Evolutionary conservation across 768 basidiomycete genomes (phyloP).

Genomic region (Antrodiella citrinella): DNA sequence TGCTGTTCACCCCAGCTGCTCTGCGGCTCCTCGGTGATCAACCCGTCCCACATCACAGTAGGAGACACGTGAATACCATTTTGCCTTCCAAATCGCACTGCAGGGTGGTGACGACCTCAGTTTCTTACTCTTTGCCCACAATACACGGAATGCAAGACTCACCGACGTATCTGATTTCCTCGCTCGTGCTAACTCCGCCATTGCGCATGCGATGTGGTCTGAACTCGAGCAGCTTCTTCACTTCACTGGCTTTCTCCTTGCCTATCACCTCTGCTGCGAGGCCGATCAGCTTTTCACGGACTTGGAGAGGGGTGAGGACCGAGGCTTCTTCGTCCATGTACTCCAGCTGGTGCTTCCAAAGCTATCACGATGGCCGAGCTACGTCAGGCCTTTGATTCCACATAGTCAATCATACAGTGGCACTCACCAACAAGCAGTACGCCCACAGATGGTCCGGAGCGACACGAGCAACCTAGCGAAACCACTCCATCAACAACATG

Average conservation of each 20-base stretch:
- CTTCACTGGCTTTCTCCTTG: background rate
- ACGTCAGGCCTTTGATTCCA: no score
- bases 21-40: background rate
- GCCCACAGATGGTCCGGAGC: background rate
- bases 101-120: background rate
- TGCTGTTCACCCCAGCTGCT: background rate
- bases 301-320: background rate
- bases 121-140: background rate
- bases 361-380: background rate
- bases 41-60: background rate
- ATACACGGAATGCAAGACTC: no score
- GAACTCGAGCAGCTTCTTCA: background rate
- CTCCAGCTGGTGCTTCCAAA: background rate
- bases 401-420: background rate
- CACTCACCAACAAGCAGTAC: background rate
- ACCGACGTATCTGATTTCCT: background rate
- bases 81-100: background rate
- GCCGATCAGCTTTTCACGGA: background rate
- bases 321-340: background rate
- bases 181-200: background rate
- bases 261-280: background rate
- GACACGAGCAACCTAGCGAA: background rate
- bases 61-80: background rate
- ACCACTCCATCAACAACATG: no score
- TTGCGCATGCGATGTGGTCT: background rate